Evolutionary conservation across 257 asterid genomes (phyloP).

Genomic region (Paraleonurus japonicus): DNA sequence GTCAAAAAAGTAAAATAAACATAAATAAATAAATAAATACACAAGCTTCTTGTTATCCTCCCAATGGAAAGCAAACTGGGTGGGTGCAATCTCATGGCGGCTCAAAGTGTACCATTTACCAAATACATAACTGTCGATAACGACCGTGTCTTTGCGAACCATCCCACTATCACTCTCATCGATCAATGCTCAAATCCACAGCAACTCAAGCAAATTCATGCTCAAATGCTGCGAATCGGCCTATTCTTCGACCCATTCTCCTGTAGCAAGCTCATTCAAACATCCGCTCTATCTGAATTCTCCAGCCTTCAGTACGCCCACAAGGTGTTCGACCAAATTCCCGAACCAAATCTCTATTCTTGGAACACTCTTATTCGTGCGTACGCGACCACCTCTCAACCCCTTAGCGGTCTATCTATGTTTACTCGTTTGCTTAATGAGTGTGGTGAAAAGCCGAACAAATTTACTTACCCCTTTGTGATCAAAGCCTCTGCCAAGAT

Average conservation of each 20-base stretch:
- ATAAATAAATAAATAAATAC: too few relatives aligned
- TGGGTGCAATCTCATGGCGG: constrained; percentile 34
- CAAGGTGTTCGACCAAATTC: constrained; percentile 70
- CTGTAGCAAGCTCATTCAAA: constrained; percentile 70
- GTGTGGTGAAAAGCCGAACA: constrained; percentile 50
- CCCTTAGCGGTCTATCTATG: constrained; percentile 36
- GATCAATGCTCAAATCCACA: constrained; percentile 45
- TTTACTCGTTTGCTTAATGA: constrained; percentile 46
- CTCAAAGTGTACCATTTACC: constrained; percentile 32
- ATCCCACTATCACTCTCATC: constrained; percentile 46
- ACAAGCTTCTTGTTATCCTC: too few relatives aligned
- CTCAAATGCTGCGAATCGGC: constrained; percentile 69
- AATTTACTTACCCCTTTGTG: constrained; percentile 78
- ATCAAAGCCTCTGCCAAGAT: constrained; percentile 67
- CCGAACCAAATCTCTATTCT: constrained; percentile 67
- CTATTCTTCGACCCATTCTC: constrained; percentile 65
- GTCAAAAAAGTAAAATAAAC: too few relatives aligned
- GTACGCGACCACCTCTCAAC: constrained; percentile 47
- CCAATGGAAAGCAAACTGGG: not conserved
- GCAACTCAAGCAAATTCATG: constrained; percentile 75
- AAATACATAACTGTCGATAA: constrained; percentile 34
- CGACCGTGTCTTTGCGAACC: constrained; percentile 56
- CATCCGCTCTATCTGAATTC: constrained; percentile 43
- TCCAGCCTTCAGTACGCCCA: constrained; percentile 67
- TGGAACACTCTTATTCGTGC: constrained; percentile 77